Conservation (phyloP, 495 filamentous ascomycete species). For the Daldinia decipiens region DNA sequence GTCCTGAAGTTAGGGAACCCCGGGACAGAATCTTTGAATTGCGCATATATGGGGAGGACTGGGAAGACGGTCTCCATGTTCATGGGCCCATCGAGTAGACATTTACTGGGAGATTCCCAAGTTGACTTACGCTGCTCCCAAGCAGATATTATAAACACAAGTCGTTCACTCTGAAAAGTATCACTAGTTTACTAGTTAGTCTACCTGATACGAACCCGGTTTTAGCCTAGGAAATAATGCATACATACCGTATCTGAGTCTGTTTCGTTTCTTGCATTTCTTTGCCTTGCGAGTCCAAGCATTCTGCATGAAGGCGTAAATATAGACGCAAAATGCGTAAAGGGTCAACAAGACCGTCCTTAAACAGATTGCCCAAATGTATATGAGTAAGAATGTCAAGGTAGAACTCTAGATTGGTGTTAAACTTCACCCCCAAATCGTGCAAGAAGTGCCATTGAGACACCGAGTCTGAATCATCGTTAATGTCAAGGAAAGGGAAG, state of each 20-base stretch:
- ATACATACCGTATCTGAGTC: slow-evolving; percentile 17
- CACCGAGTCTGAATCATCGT: background rate
- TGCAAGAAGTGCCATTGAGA: slow-evolving; percentile 17
- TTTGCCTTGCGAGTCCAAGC: background rate
- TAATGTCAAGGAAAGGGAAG: slow-evolving; percentile 41
- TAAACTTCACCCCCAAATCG: background rate
- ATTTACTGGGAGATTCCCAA: slow-evolving; percentile 14
- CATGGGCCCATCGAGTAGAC: slow-evolving; percentile 31
- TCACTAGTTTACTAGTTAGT: slow-evolving; percentile 1
- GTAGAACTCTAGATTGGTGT: slow-evolving; percentile 15
- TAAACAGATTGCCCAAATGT: too few relatives aligned
- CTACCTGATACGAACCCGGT: background rate
- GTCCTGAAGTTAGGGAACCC: slow-evolving; percentile 11
- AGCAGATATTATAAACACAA: slow-evolving; percentile 6
- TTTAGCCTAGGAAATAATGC: background rate
- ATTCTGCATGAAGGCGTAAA: slow-evolving; percentile 24
- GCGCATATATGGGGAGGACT: slow-evolving; percentile 13
- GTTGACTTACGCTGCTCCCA: background rate
- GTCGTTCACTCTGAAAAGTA: background rate
- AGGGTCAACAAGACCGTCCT: background rate
- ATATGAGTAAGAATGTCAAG: slow-evolving; percentile 24
- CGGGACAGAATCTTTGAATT: background rate
- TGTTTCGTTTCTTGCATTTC: background rate
- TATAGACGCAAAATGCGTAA: slow-evolving; percentile 28
- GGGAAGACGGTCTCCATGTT: slow-evolving; percentile 16